A percentile compares a stretch with the other conserved stretches of the same genome.
phyloP scores from a whole-genome alignment of 257 asterid species.

The Nicotiana otophora region DNA sequence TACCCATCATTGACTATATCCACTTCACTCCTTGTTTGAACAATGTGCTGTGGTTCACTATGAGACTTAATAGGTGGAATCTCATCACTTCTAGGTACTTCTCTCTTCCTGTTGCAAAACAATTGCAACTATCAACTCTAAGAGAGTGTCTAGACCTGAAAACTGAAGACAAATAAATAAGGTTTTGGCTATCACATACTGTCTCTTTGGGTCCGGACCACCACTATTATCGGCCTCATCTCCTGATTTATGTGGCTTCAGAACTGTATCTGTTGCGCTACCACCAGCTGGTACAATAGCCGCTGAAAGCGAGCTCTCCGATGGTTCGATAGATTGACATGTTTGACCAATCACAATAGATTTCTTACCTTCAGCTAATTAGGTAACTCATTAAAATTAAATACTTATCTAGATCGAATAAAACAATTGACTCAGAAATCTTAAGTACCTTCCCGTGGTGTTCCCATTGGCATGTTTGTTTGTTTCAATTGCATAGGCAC shows the following conservation, averaged over 20 bases:
- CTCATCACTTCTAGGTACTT: slow-evolving; percentile 32
- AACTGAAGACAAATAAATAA: slow-evolving; percentile 7
- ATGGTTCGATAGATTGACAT: slow-evolving; percentile 30
- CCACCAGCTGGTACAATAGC: slow-evolving; percentile 29
- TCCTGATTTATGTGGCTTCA: slow-evolving; percentile 22
- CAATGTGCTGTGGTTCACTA: slow-evolving; percentile 56
- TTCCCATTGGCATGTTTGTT: slow-evolving; percentile 23
- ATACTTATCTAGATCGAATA: neutral
- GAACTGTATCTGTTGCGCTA: slow-evolving; percentile 26
- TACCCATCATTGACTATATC: slow-evolving; percentile 80
- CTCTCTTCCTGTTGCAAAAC: slow-evolving; percentile 57
- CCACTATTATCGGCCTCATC: slow-evolving; percentile 36
- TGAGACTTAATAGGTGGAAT: slow-evolving; percentile 35
- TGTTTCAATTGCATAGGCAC: slow-evolving; percentile 28
- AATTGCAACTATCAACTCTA: slow-evolving; percentile 13
- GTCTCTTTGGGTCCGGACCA: slow-evolving; percentile 51
- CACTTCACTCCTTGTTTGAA: slow-evolving; percentile 70
- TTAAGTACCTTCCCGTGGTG: slow-evolving; percentile 42
- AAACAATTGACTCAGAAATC: neutral
- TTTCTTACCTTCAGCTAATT: slow-evolving; percentile 40
- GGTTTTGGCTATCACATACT: slow-evolving; percentile 41
- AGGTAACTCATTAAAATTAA: slow-evolving; percentile 15
- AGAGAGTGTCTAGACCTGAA: neutral
- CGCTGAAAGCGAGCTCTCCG: slow-evolving; percentile 23
- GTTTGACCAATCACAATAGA: slow-evolving; percentile 21